phyloP scores from a whole-genome alignment of 352 stramenopile genomes.

The Thalassiosira exigua region DNA sequence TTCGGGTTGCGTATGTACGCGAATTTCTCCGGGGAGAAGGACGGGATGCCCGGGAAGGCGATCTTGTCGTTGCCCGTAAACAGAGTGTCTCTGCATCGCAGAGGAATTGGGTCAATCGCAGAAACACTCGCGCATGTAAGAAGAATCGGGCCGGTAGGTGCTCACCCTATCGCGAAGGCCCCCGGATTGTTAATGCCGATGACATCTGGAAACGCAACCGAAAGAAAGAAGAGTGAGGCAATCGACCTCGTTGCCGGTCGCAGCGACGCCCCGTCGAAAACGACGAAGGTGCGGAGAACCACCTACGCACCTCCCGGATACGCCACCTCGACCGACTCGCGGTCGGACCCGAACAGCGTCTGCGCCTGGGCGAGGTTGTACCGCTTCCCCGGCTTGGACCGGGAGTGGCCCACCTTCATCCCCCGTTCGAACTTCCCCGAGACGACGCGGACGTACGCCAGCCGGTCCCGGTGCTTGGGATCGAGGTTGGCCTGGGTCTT shows the following conservation, averaged over 20 bases:
- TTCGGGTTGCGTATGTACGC: constrained; percentile 88
- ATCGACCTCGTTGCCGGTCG: no score
- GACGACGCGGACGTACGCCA: constrained; percentile 88
- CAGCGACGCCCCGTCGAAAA: constrained; percentile 5
- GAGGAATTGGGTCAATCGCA: not conserved
- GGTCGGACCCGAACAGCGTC: constrained; percentile 87
- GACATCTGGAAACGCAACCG: constrained; percentile 65
- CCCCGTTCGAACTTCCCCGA: constrained; percentile 88
- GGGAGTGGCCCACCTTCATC: constrained; percentile 88
- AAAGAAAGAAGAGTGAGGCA: not conserved
- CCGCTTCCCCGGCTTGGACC: constrained; percentile 76
- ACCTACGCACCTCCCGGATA: constrained; percentile 75
- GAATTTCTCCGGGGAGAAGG: constrained; percentile 88
- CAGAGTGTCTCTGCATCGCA: constrained; percentile 86
- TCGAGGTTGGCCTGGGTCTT: constrained; percentile 88
- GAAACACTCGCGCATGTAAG: no score
- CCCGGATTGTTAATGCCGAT: constrained; percentile 90
- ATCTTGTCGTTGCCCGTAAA: constrained; percentile 83
- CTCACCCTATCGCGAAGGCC: constrained; percentile 86
- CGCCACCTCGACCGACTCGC: constrained; percentile 85
- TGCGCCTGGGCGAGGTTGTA: constrained; percentile 87
- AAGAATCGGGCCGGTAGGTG: no score
- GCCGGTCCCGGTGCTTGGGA: constrained; percentile 86
- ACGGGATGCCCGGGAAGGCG: constrained; percentile 88
- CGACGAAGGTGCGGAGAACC: not conserved